Evolutionary conservation across 2,329 filamentous ascomycete genomes (phyloP).

Genomic region (Aspergillus melleus): DNA sequence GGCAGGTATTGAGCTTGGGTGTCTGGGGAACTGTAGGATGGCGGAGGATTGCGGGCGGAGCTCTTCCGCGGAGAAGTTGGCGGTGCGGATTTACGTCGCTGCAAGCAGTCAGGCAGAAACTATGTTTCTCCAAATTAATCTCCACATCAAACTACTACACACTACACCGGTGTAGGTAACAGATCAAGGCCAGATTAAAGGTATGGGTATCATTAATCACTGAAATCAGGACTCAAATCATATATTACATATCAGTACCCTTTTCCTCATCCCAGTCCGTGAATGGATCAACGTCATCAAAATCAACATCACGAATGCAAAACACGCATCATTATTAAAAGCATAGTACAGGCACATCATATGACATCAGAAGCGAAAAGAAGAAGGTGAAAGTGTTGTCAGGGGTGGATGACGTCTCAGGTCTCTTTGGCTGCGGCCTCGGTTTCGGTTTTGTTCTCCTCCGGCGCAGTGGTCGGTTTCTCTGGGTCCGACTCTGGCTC

Average conservation of each 20-base stretch:
- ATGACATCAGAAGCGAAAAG: constrained; percentile 9
- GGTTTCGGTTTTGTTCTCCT: constrained; percentile 4
- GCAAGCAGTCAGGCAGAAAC: neutral
- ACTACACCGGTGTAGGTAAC: neutral
- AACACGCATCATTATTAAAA: constrained; percentile 16
- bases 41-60: neutral
- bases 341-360: constrained; percentile 15
- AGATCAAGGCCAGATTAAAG: neutral
- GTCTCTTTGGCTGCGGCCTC: constrained; percentile 13
- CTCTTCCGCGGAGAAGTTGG: neutral
- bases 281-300: constrained; percentile 1
- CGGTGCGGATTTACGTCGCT: neutral
- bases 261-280: neutral
- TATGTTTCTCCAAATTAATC: too few relatives aligned
- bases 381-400: neutral
- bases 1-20: neutral
- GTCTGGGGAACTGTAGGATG: neutral
- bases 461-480: constrained; percentile 1
- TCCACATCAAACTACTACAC: neutral
- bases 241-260: constrained; percentile 23
- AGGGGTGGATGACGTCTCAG: neutral
- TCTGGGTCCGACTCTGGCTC: constrained; percentile 6
- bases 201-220: constrained; percentile 24
- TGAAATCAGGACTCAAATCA: constrained; percentile 9
- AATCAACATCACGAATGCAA: constrained; percentile 4